phyloP scores from a whole-genome alignment of 176 grass and related monocot genomes.

The Otatea glauca region DNA sequence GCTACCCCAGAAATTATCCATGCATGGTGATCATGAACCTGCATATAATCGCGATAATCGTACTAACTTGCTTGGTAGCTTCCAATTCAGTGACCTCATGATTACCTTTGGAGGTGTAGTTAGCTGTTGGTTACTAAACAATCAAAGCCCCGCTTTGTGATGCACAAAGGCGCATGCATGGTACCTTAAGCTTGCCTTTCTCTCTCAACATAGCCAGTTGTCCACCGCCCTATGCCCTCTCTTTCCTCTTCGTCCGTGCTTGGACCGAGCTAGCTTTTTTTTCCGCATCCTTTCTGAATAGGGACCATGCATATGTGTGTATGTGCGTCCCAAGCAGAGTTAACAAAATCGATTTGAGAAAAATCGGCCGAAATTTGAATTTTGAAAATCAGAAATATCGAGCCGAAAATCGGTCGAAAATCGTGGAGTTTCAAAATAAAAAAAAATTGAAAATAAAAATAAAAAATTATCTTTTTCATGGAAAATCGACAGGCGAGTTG shows the following conservation, averaged over 20 bases:
- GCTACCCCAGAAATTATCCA: no score
- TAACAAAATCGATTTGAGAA: no score
- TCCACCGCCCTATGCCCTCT: conserved; percentile 10
- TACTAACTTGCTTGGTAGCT: conserved; percentile 27
- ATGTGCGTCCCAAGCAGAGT: no score
- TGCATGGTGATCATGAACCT: neutral
- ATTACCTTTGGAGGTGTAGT: conserved; percentile 40
- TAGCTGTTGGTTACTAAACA: conserved; percentile 12
- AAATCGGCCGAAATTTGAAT: no score
- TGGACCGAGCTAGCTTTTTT: conserved; percentile 13
- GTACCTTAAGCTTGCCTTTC: neutral
- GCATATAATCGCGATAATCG: neutral
- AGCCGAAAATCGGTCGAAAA: no score
- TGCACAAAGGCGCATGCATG: neutral
- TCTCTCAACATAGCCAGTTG: conserved; percentile 7
- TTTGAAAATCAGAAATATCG: no score
- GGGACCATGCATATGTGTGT: conserved; percentile 12
- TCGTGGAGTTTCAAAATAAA: no score
- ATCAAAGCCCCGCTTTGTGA: neutral
- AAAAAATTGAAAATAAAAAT: no score
- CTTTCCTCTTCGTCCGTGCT: conserved; percentile 28
- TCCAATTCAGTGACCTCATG: conserved; percentile 25
- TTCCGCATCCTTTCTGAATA: neutral
- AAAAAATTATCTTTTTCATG: no score
- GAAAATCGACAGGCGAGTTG: no score